Conservation (phyloP, 1,284 basidiomycete species). For the Fomitopsis palustris region DNA sequence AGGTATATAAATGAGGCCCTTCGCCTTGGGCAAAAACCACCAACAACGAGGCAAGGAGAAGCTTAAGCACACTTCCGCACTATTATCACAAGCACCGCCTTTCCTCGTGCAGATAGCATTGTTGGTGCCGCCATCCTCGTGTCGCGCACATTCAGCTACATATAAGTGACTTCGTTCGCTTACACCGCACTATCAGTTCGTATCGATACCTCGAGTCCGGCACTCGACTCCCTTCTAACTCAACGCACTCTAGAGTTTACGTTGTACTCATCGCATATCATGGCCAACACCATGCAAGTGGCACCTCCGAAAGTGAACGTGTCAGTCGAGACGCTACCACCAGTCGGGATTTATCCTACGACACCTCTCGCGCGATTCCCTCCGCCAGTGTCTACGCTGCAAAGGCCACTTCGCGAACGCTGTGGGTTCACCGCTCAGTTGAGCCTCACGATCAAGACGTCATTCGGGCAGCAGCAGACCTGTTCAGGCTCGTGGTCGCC, state of each 20-base stretch:
- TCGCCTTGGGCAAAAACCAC: background rate
- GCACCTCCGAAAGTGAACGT: background rate
- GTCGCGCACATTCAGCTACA: background rate
- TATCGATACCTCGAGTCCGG: constrained; percentile 11
- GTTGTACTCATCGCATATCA: background rate
- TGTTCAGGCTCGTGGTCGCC: constrained; percentile 18
- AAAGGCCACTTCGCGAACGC: constrained; percentile 20
- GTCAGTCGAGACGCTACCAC: background rate
- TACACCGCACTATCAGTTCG: background rate
- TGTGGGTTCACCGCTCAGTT: constrained; percentile 17
- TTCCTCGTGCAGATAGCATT: constrained; percentile 7
- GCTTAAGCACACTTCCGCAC: background rate
- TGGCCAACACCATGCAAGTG: constrained; percentile 5
- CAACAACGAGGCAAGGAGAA: background rate
- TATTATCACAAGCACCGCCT: background rate
- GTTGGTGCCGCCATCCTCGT: constrained; percentile 5
- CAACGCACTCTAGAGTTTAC: background rate
- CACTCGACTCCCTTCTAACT: constrained; percentile 8
- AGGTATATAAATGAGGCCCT: background rate
- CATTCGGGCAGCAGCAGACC: constrained; percentile 9
- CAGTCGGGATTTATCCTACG: constrained; percentile 8
- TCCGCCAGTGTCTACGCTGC: constrained; percentile 16
- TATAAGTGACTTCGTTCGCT: background rate
- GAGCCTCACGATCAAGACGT: constrained; percentile 19
- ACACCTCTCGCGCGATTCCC: constrained; percentile 24